Base-by-base conservation (phyloP, 2,329 filamentous ascomycete genomes). In the Fusarium hainanense region DNA sequence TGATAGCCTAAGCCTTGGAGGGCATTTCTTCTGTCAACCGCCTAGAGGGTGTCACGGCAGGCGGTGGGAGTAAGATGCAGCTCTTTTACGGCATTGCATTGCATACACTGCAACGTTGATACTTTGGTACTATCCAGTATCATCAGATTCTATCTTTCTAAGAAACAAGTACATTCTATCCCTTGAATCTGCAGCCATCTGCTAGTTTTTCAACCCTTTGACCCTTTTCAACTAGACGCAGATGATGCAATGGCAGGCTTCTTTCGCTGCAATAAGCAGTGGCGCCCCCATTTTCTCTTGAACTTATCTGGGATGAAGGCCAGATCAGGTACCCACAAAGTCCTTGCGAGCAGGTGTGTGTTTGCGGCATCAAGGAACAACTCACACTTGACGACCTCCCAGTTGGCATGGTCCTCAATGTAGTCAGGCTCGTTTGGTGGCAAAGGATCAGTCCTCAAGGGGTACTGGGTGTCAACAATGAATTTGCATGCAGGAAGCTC, bases 381-480 rank as follows among this genome's bases (percentile, higher is more conserved):
- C 69, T 89, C 82, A 76, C 96, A 98, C 57, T 88, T 85, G 20
- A 97, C 82, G 46, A 86, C 81, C 54, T 97, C 89, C 96, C 96
- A 99, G 18, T 87, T 86, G n/a, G 89, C 82, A 32, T 82, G 81
- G 72, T 98, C 91, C 4, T 89, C 84, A 20, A 93, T 83, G 75
- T 96, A 97, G 74, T 94, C 88, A 3, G 94, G 94, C 77, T 99
- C 94, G 13, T 90, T 85, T 1, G 86, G 83, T 3, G 93, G 91
- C 37, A 85, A 74, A 8, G 78, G 68, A 16, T 79, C 79, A n/a
- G 69, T 79, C 60, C 84, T 81, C 61, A 76, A 87, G 0, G 92
- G 90, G 74, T 95, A 93, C 65, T 92, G 90, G 1, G 93, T 97
- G 78, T 99, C 96, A 18, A 98, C 90, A 7, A 99, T 77, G 79